phyloP scores from a whole-genome alignment of 129 eudicot species.

The Oenanthe sinensis region DNA sequence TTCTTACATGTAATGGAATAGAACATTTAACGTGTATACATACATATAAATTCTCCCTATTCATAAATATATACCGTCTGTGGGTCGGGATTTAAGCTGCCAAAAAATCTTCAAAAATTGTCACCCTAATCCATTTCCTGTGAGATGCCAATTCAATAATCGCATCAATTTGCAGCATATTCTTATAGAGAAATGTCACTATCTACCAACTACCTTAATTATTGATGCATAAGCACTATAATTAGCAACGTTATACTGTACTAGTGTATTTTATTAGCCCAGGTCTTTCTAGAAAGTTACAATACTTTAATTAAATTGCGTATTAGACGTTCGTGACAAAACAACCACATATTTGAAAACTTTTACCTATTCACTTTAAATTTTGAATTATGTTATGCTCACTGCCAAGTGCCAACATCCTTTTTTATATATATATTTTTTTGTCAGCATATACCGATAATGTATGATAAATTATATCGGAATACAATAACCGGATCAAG shows the following conservation, averaged over 20 bases:
- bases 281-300: neutral
- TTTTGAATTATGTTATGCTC: too few relatives aligned
- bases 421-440: too few relatives aligned
- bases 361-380: too few relatives aligned
- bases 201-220: constrained; percentile 10
- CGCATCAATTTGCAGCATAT: neutral
- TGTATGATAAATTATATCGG: too few relatives aligned
- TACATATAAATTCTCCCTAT: too few relatives aligned
- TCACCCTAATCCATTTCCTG: neutral
- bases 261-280: too few relatives aligned
- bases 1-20: neutral
- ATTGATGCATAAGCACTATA: neutral
- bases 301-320: neutral
- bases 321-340: neutral
- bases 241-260: neutral
- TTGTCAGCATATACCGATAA: too few relatives aligned
- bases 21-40: neutral
- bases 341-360: neutral
- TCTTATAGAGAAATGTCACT: neutral
- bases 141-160: neutral
- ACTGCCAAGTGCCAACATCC: too few relatives aligned
- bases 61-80: neutral
- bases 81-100: neutral
- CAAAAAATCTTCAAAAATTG: neutral
- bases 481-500: too few relatives aligned